These are phyloP conservation scores for Lasiosphaeria hispida DNA, from an alignment of 495 filamentous ascomycete genomes.

Conservation along the genomic window DNA sequence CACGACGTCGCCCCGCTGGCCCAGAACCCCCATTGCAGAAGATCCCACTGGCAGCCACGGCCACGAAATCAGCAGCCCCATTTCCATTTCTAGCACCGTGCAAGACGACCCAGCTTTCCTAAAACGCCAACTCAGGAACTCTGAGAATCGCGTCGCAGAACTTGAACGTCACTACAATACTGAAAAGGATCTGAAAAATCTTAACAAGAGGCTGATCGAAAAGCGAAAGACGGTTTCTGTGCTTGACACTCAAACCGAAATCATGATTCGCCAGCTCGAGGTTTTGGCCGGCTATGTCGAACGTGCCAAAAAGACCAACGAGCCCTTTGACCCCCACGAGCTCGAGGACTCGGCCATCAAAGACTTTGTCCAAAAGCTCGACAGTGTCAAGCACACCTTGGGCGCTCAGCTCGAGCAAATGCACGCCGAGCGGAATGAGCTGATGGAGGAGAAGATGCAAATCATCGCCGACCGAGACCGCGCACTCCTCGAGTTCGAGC, in stretches of 20 bases:
- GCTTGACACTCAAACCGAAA: conserved; percentile 89
- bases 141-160: conserved; percentile 76
- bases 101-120: conserved; percentile 71
- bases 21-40: conserved; percentile 70
- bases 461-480: conserved; percentile 82
- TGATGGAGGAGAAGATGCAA: conserved; percentile 76
- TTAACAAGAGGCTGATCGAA: conserved; percentile 83
- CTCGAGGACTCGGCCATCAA: conserved; percentile 81
- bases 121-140: conserved; percentile 73
- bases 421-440: conserved; percentile 74
- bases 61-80: conserved; percentile 72
- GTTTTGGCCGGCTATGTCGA: conserved; percentile 67
- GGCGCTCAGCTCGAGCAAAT: conserved; percentile 77
- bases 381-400: conserved; percentile 79
- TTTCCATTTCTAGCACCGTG: conserved; percentile 51
- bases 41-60: conserved; percentile 49
- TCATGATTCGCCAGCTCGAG: conserved; percentile 88
- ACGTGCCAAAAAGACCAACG: conserved; percentile 67
- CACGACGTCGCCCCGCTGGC: conserved; percentile 59
- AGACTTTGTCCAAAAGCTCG: conserved; percentile 83
- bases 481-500: conserved; percentile 91
- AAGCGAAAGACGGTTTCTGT: conserved; percentile 97
- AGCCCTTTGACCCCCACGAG: conserved; percentile 68
- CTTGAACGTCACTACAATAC: conserved; percentile 70
- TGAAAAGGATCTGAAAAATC: conserved; percentile 75